Conservation (phyloP, 805 yeast species). For the Myxozyma kluyveri region DNA sequence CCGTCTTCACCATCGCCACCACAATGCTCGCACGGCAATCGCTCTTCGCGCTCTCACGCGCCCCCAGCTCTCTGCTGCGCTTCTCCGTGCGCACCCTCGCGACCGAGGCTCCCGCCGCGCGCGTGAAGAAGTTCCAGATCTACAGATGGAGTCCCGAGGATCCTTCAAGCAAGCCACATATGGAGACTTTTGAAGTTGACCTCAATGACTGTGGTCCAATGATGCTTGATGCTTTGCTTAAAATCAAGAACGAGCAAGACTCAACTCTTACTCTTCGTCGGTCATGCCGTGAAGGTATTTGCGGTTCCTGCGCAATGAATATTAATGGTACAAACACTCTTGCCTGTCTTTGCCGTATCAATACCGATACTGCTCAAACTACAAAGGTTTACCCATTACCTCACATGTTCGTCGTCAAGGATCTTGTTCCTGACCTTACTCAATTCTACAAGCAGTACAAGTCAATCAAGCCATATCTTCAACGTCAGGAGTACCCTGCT, state of each 20-base stretch:
- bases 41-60: background rate
- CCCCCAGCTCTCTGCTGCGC: background rate
- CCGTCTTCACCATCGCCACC: background rate
- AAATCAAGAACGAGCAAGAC: conserved; percentile 96
- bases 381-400: conserved; percentile 94
- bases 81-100: conserved; percentile 32
- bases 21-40: background rate
- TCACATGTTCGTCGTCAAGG: conserved; percentile 96
- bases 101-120: conserved; percentile 52
- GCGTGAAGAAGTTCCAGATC: conserved; percentile 80
- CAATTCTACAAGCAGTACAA: conserved; percentile 98
- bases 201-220: conserved; percentile 94
- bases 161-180: conserved; percentile 84
- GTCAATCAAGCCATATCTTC: conserved; percentile 95
- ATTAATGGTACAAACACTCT: conserved; percentile 96
- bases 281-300: conserved; percentile 98
- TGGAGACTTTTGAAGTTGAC: conserved; percentile 81
- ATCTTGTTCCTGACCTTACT: conserved; percentile 95
- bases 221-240: conserved; percentile 91
- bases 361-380: conserved; percentile 68
- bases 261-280: conserved; percentile 93
- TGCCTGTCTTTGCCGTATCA: conserved; percentile 94
- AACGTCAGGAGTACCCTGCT: conserved; percentile 71
- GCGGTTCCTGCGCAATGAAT: conserved; percentile 99
- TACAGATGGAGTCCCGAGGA: conserved; percentile 99